Percentiles rank a stretch among this genome's conserved stretches.
phyloP scores from a whole-genome alignment of 2,329 filamentous ascomycete genomes.

The Ambrosiella cleistominuta region DNA sequence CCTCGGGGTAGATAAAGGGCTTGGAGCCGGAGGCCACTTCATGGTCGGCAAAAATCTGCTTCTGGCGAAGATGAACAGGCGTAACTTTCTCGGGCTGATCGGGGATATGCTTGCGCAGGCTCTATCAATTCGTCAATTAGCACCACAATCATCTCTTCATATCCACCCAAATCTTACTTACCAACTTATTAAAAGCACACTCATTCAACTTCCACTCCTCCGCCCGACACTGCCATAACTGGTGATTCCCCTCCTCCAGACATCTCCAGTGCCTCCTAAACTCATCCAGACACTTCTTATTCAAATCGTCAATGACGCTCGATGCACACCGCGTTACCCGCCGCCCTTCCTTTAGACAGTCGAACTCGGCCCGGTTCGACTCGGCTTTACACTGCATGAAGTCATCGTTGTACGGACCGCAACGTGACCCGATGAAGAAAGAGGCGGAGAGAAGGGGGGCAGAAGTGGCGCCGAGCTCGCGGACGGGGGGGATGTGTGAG shows the following conservation, averaged over 20 bases:
- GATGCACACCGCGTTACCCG: conserved; percentile 92
- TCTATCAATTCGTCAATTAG: conserved; percentile 28
- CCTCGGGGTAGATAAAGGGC: conserved; percentile 24
- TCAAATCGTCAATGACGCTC: conserved; percentile 90
- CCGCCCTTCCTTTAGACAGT: conserved; percentile 90
- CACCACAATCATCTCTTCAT: background rate
- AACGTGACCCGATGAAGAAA: conserved; percentile 94
- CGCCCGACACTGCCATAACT: conserved; percentile 86
- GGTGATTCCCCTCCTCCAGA: conserved; percentile 93
- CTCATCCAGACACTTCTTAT: conserved; percentile 78
- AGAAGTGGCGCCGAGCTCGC: conserved; percentile 84
- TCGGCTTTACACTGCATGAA: conserved; percentile 99
- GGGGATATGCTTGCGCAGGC: conserved; percentile 66
- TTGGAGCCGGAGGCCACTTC: conserved; percentile 27
- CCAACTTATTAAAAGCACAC: conserved; percentile 91
- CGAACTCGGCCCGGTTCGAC: conserved; percentile 72
- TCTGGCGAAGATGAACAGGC: conserved; percentile 55
- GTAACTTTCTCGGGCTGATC: conserved; percentile 51
- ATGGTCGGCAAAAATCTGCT: conserved; percentile 43
- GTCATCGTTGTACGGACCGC: conserved; percentile 92
- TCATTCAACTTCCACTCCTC: conserved; percentile 80
- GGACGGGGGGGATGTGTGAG: conserved; percentile 75
- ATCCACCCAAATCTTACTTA: conserved; percentile 30
- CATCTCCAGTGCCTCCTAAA: conserved; percentile 93
- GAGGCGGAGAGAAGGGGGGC: conserved; percentile 80